Conservation (phyloP, 768 basidiomycete genomes). For the Psilocybe subaeruginosa region DNA sequence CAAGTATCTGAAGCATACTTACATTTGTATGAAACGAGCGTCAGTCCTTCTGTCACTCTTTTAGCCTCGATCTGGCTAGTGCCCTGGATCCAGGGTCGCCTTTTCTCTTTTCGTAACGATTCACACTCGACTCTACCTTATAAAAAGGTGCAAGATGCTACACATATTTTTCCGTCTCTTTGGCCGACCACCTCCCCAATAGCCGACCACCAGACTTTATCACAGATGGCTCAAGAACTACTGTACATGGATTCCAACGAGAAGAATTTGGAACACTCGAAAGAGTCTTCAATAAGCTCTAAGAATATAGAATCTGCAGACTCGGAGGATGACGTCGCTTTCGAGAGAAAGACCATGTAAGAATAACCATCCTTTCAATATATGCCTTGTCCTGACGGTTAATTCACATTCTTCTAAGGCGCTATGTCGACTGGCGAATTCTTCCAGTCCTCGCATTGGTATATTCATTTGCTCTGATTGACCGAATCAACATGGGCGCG, state of each 20-base stretch:
- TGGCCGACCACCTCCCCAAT: background rate
- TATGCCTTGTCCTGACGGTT: background rate
- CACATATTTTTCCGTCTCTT: background rate
- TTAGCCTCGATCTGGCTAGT: conserved; percentile 3
- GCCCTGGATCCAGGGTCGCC: conserved; percentile 7
- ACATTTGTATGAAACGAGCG: background rate
- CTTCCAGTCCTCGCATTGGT: conserved; percentile 43
- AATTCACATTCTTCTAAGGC: conserved; percentile 25
- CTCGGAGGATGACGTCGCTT: conserved; percentile 22
- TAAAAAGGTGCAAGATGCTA: background rate
- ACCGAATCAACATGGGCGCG: conserved; percentile 45
- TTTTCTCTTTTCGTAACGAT: conserved; percentile 4
- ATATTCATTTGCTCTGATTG: conserved; percentile 46
- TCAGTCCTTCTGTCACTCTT: conserved; percentile 12
- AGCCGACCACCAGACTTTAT: background rate
- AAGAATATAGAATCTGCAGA: conserved; percentile 16
- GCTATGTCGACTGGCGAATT: conserved; percentile 44
- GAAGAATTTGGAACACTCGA: conserved; percentile 20
- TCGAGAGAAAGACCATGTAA: conserved; percentile 42
- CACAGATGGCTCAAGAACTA: conserved; percentile 15
- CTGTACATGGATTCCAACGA: conserved; percentile 19
- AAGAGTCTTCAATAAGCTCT: conserved; percentile 23
- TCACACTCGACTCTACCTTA: background rate
- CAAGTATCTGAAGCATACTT: background rate
- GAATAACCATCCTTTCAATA: background rate